Evolutionary conservation across 192 early-diverging fungal species (phyloP), one percentile per base, ranked within the genome.

Genomic region (Backusella macrospora): DNA sequence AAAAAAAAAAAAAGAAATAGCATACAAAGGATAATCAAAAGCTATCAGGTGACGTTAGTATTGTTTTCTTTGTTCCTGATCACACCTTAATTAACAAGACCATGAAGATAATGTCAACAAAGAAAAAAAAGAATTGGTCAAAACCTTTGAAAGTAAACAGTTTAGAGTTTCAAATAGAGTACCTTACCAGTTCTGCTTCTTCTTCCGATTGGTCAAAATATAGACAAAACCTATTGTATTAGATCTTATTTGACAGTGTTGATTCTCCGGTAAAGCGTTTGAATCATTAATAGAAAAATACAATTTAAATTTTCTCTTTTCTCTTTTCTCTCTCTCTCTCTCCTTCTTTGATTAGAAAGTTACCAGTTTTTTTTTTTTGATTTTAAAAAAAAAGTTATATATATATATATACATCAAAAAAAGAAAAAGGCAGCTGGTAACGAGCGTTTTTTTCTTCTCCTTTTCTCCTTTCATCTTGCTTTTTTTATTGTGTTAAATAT

Each of bases 161-260:
- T 26, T 21, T 26, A 26, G 13, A 12, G 26, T 59, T 59, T 59
- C 52, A 21, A 66, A 66, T 18, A 16, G 69, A 55, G 69, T 71
- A 59, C 49, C 69, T 71, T 40, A 10, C 8, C 5, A 37, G 38
- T 49, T 49, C 69, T 71, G 69, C 46, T n/a, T 71, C 69, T 59
- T 59, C 49, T 38, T 71, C 69, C 69, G 69, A 71, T 71, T 71
- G 69, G 69, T 71, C 44, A 47, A 29, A 47, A 34, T 26, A 26
- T 6, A 14, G 15, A 29, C 67, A 23, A 42, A 18, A 67, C 65
- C 39, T 14, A 40, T 42, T 44, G 34, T 64, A 29, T 64, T 64
- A n/a, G 16, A 62, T 62, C 10, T 34, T 34, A 13, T 62, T 23
- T 62, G 10, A 63, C 37, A 38, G 16, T 65, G 34, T 29, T 65